phyloP scores from a whole-genome alignment of 768 basidiomycete genomes.

The Fomitopsis serialis region DNA sequence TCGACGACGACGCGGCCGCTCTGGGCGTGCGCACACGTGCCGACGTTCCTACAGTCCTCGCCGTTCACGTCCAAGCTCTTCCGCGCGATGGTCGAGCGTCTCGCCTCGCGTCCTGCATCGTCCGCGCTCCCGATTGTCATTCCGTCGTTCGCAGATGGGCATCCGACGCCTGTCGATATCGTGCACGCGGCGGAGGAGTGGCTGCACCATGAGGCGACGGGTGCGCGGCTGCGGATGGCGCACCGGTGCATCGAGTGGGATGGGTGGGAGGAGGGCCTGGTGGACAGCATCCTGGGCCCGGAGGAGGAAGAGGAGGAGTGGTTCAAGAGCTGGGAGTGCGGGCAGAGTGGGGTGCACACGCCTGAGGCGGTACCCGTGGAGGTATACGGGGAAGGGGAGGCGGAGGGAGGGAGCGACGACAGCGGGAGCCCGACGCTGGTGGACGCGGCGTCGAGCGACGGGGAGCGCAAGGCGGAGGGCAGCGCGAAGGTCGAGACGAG shows the following conservation, averaged over 20 bases:
- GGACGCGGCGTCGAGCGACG: conserved; percentile 11
- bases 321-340: conserved; percentile 40
- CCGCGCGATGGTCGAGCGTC: conserved; percentile 53
- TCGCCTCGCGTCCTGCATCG: conserved; percentile 27
- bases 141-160: conserved; percentile 11
- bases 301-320: conserved; percentile 70
- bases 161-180: conserved; percentile 25
- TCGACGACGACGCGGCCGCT: conserved; percentile 84
- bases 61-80: conserved; percentile 70
- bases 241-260: conserved; percentile 87
- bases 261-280: conserved; percentile 85
- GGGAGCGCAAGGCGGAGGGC: background rate
- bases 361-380: conserved; percentile 4
- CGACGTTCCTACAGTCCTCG: conserved; percentile 73
- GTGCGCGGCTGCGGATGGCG: conserved; percentile 64
- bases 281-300: conserved; percentile 68
- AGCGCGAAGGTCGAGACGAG: background rate
- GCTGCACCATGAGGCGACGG: conserved; percentile 66
- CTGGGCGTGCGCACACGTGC: conserved; percentile 81
- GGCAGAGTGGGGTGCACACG: background rate
- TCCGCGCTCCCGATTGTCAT: conserved; percentile 10
- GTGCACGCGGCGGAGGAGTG: conserved; percentile 56
- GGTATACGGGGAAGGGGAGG: background rate
- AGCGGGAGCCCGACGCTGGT: background rate
- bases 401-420: background rate